These are phyloP conservation scores for Trichoderma citrinoviride DNA, from an alignment of 2,329 filamentous ascomycete genomes.

Conservation along the genomic window DNA sequence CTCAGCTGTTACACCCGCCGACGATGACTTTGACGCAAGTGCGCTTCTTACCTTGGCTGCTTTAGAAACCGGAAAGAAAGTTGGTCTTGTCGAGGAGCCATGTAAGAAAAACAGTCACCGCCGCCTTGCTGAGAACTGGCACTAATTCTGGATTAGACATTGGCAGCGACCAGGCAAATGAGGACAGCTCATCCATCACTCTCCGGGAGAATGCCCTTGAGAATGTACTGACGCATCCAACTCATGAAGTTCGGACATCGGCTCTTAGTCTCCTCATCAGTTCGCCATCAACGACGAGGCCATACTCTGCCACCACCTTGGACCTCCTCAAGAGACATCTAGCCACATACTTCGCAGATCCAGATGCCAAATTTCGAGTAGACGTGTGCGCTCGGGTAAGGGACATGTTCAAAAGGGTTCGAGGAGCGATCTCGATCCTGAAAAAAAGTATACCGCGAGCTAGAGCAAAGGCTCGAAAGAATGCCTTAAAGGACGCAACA, in stretches of 20 bases:
- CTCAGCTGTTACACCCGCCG: slow-evolving; percentile 41
- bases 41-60: slow-evolving; percentile 62
- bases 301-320: slow-evolving; percentile 64
- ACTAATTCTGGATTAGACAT: slow-evolving; percentile 32
- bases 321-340: slow-evolving; percentile 63
- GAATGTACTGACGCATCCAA: slow-evolving; percentile 53
- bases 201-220: slow-evolving; percentile 48
- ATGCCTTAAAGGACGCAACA: slow-evolving; percentile 26
- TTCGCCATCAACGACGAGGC: slow-evolving; percentile 70
- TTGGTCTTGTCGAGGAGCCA: slow-evolving; percentile 67
- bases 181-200: slow-evolving; percentile 32
- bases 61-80: slow-evolving; percentile 69
- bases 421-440: slow-evolving; percentile 61
- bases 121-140: not conserved
- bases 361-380: slow-evolving; percentile 81
- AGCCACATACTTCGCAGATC: slow-evolving; percentile 72
- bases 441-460: slow-evolving; percentile 43
- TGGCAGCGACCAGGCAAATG: slow-evolving; percentile 24
- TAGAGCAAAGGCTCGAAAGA: slow-evolving; percentile 38
- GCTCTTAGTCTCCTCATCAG: slow-evolving; percentile 77
- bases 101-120: slow-evolving; percentile 38
- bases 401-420: slow-evolving; percentile 72
- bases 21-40: slow-evolving; percentile 49
- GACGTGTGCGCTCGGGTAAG: slow-evolving; percentile 74
- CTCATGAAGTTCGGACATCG: slow-evolving; percentile 68